These are phyloP conservation scores for Sugiyamaella chiloensis DNA, from an alignment of 805 yeast genomes.

Conservation along the genomic window DNA sequence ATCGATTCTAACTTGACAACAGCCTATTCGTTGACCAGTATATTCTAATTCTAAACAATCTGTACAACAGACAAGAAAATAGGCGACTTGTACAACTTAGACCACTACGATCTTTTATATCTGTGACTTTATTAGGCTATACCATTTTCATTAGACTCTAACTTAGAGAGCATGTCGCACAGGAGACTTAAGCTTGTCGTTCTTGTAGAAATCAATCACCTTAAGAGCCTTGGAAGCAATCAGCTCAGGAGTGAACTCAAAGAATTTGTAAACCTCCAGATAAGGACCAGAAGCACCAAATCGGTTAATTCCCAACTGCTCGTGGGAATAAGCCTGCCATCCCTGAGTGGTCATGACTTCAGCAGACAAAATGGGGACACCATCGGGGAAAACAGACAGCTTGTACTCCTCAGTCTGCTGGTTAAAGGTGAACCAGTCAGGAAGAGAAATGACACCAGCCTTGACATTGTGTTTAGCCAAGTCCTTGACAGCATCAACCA, in stretches of 20 bases:
- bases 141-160: too few relatives aligned
- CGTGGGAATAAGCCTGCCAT: constrained; percentile 94
- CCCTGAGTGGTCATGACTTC: constrained; percentile 91
- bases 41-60: too few relatives aligned
- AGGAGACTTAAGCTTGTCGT: constrained; percentile 67
- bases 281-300: constrained; percentile 97
- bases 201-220: constrained; percentile 81
- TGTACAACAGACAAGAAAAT: too few relatives aligned
- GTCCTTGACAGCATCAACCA: constrained; percentile 77
- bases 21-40: too few relatives aligned
- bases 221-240: constrained; percentile 80
- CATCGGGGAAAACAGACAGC: constrained; percentile 88
- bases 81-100: too few relatives aligned
- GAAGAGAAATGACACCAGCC: constrained; percentile 85
- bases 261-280: constrained; percentile 72
- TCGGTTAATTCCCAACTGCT: constrained; percentile 91
- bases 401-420: constrained; percentile 75
- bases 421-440: constrained; percentile 90
- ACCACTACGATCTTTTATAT: too few relatives aligned
- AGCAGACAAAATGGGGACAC: constrained; percentile 86
- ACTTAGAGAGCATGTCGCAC: constrained; percentile 65
- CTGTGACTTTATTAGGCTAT: too few relatives aligned
- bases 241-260: constrained; percentile 92
- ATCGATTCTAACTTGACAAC: too few relatives aligned
- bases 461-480: constrained; percentile 61